These are phyloP conservation scores for Meyerozyma elateridarum DNA, from an alignment of 1,139 yeast genomes.

Conservation along the genomic window DNA sequence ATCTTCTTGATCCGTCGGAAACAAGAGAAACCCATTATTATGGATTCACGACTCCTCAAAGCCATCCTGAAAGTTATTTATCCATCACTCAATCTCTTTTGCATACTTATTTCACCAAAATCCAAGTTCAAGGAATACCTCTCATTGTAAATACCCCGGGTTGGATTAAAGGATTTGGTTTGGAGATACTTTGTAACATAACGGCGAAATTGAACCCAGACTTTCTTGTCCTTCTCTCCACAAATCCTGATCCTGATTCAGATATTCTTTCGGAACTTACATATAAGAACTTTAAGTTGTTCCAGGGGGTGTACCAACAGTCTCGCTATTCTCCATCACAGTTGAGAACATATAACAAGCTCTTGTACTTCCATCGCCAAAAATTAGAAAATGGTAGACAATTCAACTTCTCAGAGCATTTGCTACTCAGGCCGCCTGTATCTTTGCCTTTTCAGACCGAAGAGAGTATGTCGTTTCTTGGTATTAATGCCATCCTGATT, in stretches of 20 bases:
- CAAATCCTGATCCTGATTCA: constrained; percentile 16
- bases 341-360: constrained; percentile 44
- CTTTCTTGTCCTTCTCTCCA: constrained; percentile 38
- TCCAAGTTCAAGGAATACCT: constrained; percentile 30
- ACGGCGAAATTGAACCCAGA: constrained; percentile 49
- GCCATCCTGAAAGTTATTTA: constrained; percentile 57
- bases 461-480: constrained; percentile 18
- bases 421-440: constrained; percentile 45
- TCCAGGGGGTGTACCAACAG: constrained; percentile 29
- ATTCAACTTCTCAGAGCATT: constrained; percentile 47
- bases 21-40: constrained; percentile 40
- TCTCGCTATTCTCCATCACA: constrained; percentile 41
- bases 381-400: not conserved
- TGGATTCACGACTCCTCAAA: constrained; percentile 74
- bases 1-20: constrained; percentile 8
- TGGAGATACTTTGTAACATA: constrained; percentile 53
- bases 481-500: constrained; percentile 34
- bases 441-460: constrained; percentile 38
- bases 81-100: constrained; percentile 41
- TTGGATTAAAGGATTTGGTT: constrained; percentile 89
- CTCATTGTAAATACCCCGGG: constrained; percentile 83
- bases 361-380: constrained; percentile 50
- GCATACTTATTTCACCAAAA: constrained; percentile 20
- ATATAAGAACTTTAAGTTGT: constrained; percentile 15
- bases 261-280: constrained; percentile 22